A percentile compares a stretch with the other conserved stretches of the same genome.
These are phyloP conservation scores for Alternaria novae-zelandiae DNA, from an alignment of 2,329 filamentous ascomycete species.

Conservation along the genomic window DNA sequence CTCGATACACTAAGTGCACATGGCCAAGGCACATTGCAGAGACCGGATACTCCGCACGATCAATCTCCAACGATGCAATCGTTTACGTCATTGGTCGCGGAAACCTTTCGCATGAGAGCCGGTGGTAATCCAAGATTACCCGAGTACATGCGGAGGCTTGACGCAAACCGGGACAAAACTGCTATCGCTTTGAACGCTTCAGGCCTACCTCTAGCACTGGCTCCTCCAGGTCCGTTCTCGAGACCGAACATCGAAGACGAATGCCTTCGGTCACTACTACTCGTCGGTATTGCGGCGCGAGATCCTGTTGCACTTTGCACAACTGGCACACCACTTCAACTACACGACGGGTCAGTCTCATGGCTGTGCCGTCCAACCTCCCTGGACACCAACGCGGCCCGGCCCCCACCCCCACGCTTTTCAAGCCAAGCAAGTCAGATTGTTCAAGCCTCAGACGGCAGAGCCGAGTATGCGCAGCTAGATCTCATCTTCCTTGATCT, in stretches of 20 bases:
- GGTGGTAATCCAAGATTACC: constrained; percentile 52
- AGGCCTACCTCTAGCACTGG: constrained; percentile 48
- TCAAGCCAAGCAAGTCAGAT: constrained; percentile 19
- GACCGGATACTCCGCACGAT: constrained; percentile 24
- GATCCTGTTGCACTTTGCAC: constrained; percentile 52
- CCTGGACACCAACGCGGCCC: constrained; percentile 25
- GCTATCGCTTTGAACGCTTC: constrained; percentile 51
- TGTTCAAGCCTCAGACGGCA: constrained; percentile 38
- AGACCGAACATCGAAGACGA: constrained; percentile 47
- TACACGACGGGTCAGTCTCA: constrained; percentile 42
- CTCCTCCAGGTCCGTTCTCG: constrained; percentile 34
- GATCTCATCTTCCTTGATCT: constrained; percentile 50
- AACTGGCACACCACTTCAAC: constrained; percentile 38
- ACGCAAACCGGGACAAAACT: constrained; percentile 53
- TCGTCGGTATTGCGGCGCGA: constrained; percentile 49
- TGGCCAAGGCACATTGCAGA: constrained; percentile 10
- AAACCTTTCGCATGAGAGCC: constrained; percentile 51
- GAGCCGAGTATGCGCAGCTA: constrained; percentile 49
- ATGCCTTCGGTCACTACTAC: constrained; percentile 50
- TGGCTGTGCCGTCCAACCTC: constrained; percentile 41
- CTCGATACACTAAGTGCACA: constrained; percentile 8
- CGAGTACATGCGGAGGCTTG: constrained; percentile 47
- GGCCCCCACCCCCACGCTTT: constrained; percentile 19
- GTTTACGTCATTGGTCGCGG: constrained; percentile 34
- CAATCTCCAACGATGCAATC: constrained; percentile 2